A percentile compares a stretch with the other conserved stretches of the same genome.
Evolutionary conservation across 2,329 filamentous ascomycete species (phyloP).

Genomic region (Microsporum audouinii): DNA sequence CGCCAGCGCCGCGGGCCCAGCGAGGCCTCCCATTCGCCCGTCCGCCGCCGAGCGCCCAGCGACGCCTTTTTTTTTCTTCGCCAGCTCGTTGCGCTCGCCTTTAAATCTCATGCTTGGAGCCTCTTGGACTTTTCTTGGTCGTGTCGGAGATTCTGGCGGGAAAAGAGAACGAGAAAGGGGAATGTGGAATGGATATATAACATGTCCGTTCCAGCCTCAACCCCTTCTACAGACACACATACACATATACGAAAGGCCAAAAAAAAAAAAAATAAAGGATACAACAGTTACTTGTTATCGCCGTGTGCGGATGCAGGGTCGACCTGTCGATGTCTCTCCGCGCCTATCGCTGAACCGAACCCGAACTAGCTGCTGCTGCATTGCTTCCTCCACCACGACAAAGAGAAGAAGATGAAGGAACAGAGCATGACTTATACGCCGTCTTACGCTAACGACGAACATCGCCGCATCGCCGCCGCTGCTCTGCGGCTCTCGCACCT

Average conservation of each 20-base stretch:
- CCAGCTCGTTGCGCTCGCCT: background rate
- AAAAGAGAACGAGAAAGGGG: background rate
- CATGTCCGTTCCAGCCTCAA: background rate
- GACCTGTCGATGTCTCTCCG: no score
- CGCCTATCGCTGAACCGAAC: no score
- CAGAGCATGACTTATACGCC: slow-evolving; percentile 3
- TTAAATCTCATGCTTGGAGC: background rate
- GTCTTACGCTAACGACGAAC: slow-evolving; percentile 1
- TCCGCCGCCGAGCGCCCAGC: background rate
- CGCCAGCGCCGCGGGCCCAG: no score
- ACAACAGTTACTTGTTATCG: no score
- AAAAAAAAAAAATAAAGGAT: no score
- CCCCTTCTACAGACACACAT: no score
- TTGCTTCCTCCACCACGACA: background rate
- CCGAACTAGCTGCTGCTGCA: no score
- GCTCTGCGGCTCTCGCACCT: background rate
- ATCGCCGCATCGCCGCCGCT: slow-evolving; percentile 2
- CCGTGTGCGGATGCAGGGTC: no score
- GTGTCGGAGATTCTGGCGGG: slow-evolving; percentile 1
- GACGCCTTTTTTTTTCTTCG: background rate
- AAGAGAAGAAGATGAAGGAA: background rate
- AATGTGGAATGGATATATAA: background rate
- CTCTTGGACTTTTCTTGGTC: slow-evolving; percentile 1
- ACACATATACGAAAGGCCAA: no score
- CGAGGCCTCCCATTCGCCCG: no score